Evolutionary conservation across 1,139 yeast species (phyloP).

Genomic region (Protomyces gravidus): DNA sequence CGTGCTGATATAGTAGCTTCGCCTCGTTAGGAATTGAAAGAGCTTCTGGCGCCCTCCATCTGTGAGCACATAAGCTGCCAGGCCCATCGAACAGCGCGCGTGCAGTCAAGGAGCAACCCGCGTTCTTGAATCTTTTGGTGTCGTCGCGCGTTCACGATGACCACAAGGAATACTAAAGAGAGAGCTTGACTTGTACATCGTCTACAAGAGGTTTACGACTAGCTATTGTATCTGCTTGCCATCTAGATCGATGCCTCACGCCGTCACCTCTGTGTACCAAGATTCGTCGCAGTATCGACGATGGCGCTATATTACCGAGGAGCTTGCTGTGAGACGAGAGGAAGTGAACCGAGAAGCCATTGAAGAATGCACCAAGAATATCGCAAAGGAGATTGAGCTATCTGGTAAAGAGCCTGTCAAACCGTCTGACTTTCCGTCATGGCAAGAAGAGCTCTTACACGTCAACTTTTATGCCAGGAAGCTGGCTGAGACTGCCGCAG

Average conservation of each 20-base stretch:
- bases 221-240: too few species aligned
- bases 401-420: slow-evolving; percentile 37
- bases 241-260: slow-evolving; percentile 20
- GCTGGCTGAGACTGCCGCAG: slow-evolving; percentile 14
- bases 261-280: slow-evolving; percentile 51
- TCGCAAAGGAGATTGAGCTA: slow-evolving; percentile 38
- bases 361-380: slow-evolving; percentile 42
- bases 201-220: too few species aligned
- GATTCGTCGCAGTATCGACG: slow-evolving; percentile 74
- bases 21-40: slow-evolving; percentile 16
- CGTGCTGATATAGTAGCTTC: slow-evolving; percentile 6
- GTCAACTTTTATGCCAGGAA: slow-evolving; percentile 40
- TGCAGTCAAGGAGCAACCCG: too few species aligned
- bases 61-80: slow-evolving; percentile 13
- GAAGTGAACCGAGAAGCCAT: slow-evolving; percentile 55
- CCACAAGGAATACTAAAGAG: too few species aligned
- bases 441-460: slow-evolving; percentile 35
- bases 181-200: too few species aligned
- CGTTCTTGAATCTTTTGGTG: too few species aligned
- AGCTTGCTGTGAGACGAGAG: slow-evolving; percentile 49
- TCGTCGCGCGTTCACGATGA: too few species aligned
- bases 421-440: slow-evolving; percentile 42
- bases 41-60: slow-evolving; percentile 15
- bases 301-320: slow-evolving; percentile 74
- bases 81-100: slow-evolving; percentile 19